phyloP scores from a whole-genome alignment of 2,329 filamentous ascomycete genomes.

The Trichoderma oligosporum region DNA sequence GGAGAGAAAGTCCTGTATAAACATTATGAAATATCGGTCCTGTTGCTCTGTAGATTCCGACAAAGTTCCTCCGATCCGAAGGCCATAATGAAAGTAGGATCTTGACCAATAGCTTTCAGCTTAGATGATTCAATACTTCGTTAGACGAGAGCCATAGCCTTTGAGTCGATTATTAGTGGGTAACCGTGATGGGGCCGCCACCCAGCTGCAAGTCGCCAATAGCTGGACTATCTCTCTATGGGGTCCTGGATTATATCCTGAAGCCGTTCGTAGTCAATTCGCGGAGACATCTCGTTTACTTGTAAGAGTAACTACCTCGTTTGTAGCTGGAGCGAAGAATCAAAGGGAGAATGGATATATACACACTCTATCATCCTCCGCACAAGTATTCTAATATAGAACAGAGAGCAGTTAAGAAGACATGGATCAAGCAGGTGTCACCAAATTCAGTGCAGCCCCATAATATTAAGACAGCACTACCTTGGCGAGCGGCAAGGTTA shows the following conservation, averaged over 20 bases:
- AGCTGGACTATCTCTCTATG: too few species aligned
- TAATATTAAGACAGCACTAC: slow-evolving; percentile 15
- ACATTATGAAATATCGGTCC: not conserved
- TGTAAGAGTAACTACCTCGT: too few species aligned
- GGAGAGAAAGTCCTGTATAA: not conserved
- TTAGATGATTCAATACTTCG: not conserved
- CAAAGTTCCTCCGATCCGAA: not conserved
- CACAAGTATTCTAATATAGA: not conserved
- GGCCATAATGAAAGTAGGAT: not conserved
- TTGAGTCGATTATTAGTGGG: not conserved
- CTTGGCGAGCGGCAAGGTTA: slow-evolving; percentile 14
- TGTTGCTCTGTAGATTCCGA: not conserved
- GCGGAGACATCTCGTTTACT: too few species aligned
- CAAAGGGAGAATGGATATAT: too few species aligned
- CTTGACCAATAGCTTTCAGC: not conserved
- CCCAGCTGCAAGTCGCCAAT: too few species aligned
- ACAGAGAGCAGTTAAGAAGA: not conserved
- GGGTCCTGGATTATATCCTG: too few species aligned
- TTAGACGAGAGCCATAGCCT: not conserved
- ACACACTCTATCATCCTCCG: not conserved
- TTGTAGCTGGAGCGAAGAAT: too few species aligned
- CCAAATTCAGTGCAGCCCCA: not conserved
- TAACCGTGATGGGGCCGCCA: too few species aligned
- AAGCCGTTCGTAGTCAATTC: too few species aligned
- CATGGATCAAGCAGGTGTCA: not conserved